A percentile compares a stretch with the other conserved stretches of the same genome.
These are phyloP conservation scores for Aspergillus coremiiformis DNA, from an alignment of 495 filamentous ascomycete species.

Conservation along the genomic window DNA sequence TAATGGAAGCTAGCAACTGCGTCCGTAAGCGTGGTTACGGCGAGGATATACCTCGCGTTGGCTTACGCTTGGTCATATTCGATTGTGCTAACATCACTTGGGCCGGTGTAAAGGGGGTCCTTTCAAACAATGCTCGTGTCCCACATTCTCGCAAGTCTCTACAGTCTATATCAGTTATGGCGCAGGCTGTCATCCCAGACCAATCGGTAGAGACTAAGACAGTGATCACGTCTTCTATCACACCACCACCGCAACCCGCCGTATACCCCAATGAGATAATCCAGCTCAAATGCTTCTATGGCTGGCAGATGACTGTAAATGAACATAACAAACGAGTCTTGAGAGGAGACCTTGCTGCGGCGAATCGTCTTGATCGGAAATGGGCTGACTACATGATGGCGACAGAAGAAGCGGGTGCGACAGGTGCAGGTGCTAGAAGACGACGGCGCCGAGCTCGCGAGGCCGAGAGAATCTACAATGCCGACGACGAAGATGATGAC, in stretches of 20 bases:
- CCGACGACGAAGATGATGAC: slow-evolving; percentile 64
- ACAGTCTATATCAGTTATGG: slow-evolving; percentile 22
- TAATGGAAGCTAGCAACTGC: slow-evolving; percentile 75
- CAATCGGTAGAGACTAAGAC: slow-evolving; percentile 23
- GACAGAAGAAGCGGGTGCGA: slow-evolving; percentile 71
- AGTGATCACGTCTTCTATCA: slow-evolving; percentile 27
- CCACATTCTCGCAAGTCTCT: slow-evolving; percentile 29
- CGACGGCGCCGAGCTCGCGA: slow-evolving; percentile 69
- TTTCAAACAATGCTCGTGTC: slow-evolving; percentile 73
- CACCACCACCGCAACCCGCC: slow-evolving; percentile 22
- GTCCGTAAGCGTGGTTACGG: slow-evolving; percentile 58
- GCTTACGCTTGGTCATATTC: slow-evolving; percentile 74
- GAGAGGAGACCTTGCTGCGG: slow-evolving; percentile 61
- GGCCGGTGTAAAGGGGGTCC: slow-evolving; percentile 80
- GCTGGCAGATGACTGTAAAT: slow-evolving; percentile 89
- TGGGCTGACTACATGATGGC: slow-evolving; percentile 96
- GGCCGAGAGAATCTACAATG: slow-evolving; percentile 61
- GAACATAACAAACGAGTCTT: slow-evolving; percentile 83
- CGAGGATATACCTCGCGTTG: slow-evolving; percentile 47
- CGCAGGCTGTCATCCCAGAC: slow-evolving; percentile 23
- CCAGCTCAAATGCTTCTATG: slow-evolving; percentile 85
- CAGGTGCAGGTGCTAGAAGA: slow-evolving; percentile 56
- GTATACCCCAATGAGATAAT: slow-evolving; percentile 68
- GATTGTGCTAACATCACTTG: slow-evolving; percentile 88
- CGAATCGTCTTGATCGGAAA: slow-evolving; percentile 69